These are phyloP conservation scores for Cornus suecica DNA, from an alignment of 148 eudicot genomes.

Conservation along the genomic window DNA sequence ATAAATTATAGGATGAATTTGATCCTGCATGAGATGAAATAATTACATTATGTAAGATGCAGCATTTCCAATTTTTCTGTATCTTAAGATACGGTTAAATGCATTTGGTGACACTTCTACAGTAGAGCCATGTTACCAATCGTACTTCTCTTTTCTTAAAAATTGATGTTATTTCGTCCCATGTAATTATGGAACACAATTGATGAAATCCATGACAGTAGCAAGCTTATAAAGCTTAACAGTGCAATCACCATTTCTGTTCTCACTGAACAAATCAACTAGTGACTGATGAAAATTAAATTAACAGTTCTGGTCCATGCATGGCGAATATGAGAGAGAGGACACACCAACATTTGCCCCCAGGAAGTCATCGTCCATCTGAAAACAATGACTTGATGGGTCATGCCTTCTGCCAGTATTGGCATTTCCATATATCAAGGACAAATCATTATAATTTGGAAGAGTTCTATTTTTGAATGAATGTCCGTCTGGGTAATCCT, in stretches of 20 bases:
- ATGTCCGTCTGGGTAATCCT: slow-evolving; percentile 8
- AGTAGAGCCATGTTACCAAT: background rate
- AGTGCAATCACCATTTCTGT: background rate
- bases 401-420: background rate
- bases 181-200: background rate
- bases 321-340: background rate
- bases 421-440: slow-evolving; percentile 11
- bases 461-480: slow-evolving; percentile 7
- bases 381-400: background rate
- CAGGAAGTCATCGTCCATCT: background rate
- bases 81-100: background rate
- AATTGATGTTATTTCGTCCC: background rate
- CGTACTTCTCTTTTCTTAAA: background rate
- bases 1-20: background rate
- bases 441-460: slow-evolving; percentile 16
- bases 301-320: background rate
- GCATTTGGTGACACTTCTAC: background rate
- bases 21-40: background rate
- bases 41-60: background rate
- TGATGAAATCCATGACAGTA: background rate
- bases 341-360: background rate
- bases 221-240: background rate
- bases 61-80: background rate
- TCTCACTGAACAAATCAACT: background rate
- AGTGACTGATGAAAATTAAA: background rate